Conservation (phyloP, 257 asterid species). For the Vinca minor region DNA sequence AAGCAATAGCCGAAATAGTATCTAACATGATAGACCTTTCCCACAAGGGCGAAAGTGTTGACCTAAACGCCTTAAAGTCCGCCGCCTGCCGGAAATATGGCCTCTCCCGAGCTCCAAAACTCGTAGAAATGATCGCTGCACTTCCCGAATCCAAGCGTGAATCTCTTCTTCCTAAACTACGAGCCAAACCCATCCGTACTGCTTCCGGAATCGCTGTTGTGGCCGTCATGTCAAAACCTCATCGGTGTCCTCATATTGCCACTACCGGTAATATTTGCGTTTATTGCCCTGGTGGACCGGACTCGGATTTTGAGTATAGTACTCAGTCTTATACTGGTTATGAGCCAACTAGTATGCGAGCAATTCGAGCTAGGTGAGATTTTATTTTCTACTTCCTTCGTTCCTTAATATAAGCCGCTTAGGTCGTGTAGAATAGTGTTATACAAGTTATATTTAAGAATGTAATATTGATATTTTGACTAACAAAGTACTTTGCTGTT, state of each 20-base stretch:
- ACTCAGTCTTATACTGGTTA: constrained; percentile 98
- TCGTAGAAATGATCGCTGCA: constrained; percentile 97
- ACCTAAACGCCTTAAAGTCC: constrained; percentile 80
- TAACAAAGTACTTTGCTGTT: too few species aligned
- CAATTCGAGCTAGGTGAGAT: constrained; percentile 87
- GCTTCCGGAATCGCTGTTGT: constrained; percentile 99
- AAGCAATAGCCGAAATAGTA: constrained; percentile 91
- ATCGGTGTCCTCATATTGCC: constrained; percentile 96
- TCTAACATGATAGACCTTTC: constrained; percentile 85
- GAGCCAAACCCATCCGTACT: constrained; percentile 94
- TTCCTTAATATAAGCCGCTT: too few species aligned
- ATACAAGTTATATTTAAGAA: too few species aligned
- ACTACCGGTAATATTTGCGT: constrained; percentile 96
- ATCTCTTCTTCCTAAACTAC: constrained; percentile 73
- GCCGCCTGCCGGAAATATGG: constrained; percentile 92
- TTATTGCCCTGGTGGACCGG: constrained; percentile 97
- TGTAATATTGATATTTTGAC: too few species aligned
- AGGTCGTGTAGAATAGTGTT: too few species aligned
- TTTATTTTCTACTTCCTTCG: too few species aligned
- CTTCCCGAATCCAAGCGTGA: constrained; percentile 89
- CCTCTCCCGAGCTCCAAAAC: constrained; percentile 86
- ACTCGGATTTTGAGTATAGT: constrained; percentile 95
- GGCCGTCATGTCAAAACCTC: constrained; percentile 99
- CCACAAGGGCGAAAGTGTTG: constrained; percentile 73
- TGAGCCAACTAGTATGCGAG: constrained; percentile 99